phyloP scores from a whole-genome alignment of 768 basidiomycete species.

The Leucogyrophana mollusca region DNA sequence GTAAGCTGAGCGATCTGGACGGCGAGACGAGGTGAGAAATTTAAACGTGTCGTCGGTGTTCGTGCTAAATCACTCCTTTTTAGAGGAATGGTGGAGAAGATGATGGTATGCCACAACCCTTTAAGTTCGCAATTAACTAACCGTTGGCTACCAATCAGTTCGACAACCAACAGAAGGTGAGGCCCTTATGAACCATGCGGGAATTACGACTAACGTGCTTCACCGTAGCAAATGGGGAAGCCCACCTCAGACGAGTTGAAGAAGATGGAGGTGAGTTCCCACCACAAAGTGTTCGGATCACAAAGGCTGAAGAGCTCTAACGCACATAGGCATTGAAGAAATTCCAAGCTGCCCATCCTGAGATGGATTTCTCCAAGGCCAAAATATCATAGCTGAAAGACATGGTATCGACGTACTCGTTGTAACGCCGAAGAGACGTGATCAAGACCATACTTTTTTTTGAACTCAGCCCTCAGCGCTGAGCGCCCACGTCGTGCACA shows the following conservation, averaged over 20 bases:
- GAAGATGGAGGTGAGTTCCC: conserved; percentile 73
- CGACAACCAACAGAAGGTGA: conserved; percentile 43
- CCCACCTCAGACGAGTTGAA: conserved; percentile 94
- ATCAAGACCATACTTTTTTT: too few relatives aligned
- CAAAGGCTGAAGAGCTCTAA: conserved; percentile 2
- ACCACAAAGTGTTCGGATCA: neutral
- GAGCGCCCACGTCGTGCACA: too few relatives aligned
- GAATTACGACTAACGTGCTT: conserved; percentile 2
- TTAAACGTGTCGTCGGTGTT: neutral
- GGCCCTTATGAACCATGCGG: conserved; percentile 5
- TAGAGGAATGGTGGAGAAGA: conserved; percentile 99
- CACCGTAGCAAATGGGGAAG: conserved; percentile 83
- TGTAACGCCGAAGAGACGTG: too few relatives aligned
- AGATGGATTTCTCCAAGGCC: conserved; percentile 91
- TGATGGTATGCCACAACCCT: conserved; percentile 77
- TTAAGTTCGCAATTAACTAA: conserved; percentile 3
- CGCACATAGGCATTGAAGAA: conserved; percentile 69
- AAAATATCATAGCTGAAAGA: conserved; percentile 66
- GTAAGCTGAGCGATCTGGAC: conserved; percentile 94
- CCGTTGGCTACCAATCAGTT: conserved; percentile 28
- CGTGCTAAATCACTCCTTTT: conserved; percentile 2
- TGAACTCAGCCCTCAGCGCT: too few relatives aligned
- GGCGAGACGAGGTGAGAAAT: conserved; percentile 78
- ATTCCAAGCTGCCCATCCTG: conserved; percentile 89
- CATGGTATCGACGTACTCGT: conserved; percentile 1